Evolutionary conservation across 2,329 filamentous ascomycete species (phyloP), one percentile per base, ranked within the genome.

Genomic region (Penicillium sp.): DNA sequence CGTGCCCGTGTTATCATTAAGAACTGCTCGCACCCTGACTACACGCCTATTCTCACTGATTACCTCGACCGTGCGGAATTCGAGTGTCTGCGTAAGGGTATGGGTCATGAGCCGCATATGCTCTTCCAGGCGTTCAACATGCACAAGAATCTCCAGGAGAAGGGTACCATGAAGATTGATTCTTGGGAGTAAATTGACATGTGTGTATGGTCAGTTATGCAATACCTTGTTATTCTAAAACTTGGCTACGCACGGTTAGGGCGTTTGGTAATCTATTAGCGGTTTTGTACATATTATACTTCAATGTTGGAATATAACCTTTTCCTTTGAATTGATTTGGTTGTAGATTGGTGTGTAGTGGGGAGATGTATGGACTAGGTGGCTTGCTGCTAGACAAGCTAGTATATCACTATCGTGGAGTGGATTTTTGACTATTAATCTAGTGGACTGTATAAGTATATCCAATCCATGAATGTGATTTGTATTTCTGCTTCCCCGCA

Each of bases 51-150:
- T 67, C 80, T 96, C 46, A 80, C 82, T 70, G 88, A 89, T 68
- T 96, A 96, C 79, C 87, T 92, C 61, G 86, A 92, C 63, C 89
- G 88, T 74, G 91, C 91, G 36, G 91, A 96, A 77, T 90, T 83
- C 67, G 89, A 95, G 77, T 94, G 90, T 72, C 75, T 95, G 73
- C 84, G 82, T 73, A 93, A 91, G 82, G 91, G 90, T 19, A 90
- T 88, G 90, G 90, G 90, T 19, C 91, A 96, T 75, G 89, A 96
- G 81, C 91, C 91, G 26, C 91, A 96, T 74, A 77, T 95, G 70
- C 79, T 96, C 60, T 95, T 87, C 82, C 89, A 95, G 76, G 81
- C 83, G 44, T 96, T 96, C 73, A 90, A 95, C 74, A 89, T 96
- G 86, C 91, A 96, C 77, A 87, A 87, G 81, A 89, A 91, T 61